Evolutionary conservation across 495 filamentous ascomycete genomes (phyloP), one percentile per base, ranked within the genome.

Genomic region (Lentithecium fluviatile): DNA sequence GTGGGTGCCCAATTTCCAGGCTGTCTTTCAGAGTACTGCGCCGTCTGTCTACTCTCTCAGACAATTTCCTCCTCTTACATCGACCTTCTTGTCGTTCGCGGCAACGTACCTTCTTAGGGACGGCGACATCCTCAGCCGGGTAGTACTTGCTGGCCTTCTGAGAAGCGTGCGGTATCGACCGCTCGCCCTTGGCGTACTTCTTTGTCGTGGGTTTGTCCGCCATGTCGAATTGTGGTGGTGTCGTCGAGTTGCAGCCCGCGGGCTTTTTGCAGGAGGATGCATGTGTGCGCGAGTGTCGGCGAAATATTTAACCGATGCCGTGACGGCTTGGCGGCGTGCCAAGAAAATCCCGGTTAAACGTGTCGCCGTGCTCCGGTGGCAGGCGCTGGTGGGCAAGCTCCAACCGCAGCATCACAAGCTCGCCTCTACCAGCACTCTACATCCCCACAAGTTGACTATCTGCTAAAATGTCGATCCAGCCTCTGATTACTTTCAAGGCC

Each of bases 101-200:
- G 7, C 46, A n/a, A 65, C 85, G 74, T 80, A 99, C 95, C 87
- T 94, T 94, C 84, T 89, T 96, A 62, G 88, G 87, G 81, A 88
- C 82, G 74, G 82, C 73, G 75, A 93, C 88, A 78, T 97, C 94
- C 76, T 96, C 90, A 72, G 91, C 88, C 76, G 95, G 95, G 79
- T 99, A 99, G 90, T 93, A 99, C 82, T 97, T 99, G 85, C 87
- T 84, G 73, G 93, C 94, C 88, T 95, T 95, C 78, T 94, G 84
- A 71, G 85, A 81, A 73, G 82, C 78, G 75, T 85, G 81, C 71
- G 89, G 89, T 75, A 98, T 84, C 77, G 86, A 82, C 80, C 94
- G 87, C 80, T 90, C 88, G 80, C 89, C 88, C 86, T 95, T 96
- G 81, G 90, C 92, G 84, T 96, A 96, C 81, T 86, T 90, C 89